Evolutionary conservation across 176 grass and related monocot genomes (phyloP), one percentile per base, ranked within the genome.

Genomic region (Alloteropsis semialata): DNA sequence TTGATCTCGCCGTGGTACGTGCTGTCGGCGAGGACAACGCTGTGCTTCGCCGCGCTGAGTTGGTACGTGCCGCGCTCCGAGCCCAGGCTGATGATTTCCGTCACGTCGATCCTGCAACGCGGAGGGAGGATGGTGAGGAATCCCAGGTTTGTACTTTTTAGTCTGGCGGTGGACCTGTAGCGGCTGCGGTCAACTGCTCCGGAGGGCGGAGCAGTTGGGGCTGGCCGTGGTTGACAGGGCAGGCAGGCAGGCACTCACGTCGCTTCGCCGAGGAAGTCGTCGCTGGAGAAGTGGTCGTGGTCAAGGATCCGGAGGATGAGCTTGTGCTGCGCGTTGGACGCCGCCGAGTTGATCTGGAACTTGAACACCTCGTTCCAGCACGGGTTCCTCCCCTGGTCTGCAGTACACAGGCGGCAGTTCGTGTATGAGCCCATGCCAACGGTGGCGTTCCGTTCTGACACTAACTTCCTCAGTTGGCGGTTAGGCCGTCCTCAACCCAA

Each of bases 311-410:
- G 89, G 32, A 98, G 48, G 57, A 89, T 21, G 44, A 98, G 69
- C 71, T 92, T 93, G 88, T 98, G 92, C 45, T 94, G 92, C 56
- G 13, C 64, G 70, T 57, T 84, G 18, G 67, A 58, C 7, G 61
- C 92, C 2, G 90, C 49, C 8, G 90, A 74, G 75, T 86, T 91
- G 45, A 98, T 88, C 62, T 82, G 76, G 76, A 95, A 95, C 73
- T 81, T 95, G 66, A 98, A 90, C 63, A 94, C 87, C 79, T 98
- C 89, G 74, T 95, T 93, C 96, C 96, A 98, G 82, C 83, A 69
- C 53, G 96, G 96, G 70, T 85, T 95, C 57, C 79, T 93, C 50
- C 96, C 92, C 17, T 88, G 79, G 39, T 84, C 92, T 97, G 89
- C 79, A 72, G 28, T 50, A 27, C 10, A 38, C n/a, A 45, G 12